Evolutionary conservation across 169 alveolate genomes (phyloP).

Genomic region (Cryptosporidium ubiquitum): DNA sequence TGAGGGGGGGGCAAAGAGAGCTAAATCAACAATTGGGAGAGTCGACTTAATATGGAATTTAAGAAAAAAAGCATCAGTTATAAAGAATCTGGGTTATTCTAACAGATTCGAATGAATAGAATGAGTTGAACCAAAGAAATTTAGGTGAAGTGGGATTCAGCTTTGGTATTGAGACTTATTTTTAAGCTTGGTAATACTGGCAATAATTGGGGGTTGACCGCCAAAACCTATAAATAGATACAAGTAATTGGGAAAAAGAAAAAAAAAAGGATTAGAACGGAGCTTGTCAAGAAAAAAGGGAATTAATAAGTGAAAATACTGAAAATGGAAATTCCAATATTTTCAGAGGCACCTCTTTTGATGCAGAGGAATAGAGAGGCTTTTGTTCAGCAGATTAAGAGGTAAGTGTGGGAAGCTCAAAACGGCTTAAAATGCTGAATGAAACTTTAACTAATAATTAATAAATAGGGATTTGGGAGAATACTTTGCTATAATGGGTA

Average conservation of each 20-base stretch:
- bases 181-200: neutral
- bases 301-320: neutral
- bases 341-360: conserved; percentile 16
- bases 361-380: conserved; percentile 65
- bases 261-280: neutral
- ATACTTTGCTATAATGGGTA: conserved; percentile 59
- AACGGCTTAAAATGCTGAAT: neutral
- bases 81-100: too few relatives aligned
- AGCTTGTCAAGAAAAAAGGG: neutral
- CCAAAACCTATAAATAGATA: conserved; percentile 5
- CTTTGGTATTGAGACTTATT: neutral
- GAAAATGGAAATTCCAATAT: conserved; percentile 34
- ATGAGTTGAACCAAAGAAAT: too few relatives aligned
- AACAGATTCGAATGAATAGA: neutral
- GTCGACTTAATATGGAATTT: too few relatives aligned
- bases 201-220: conserved; percentile 5
- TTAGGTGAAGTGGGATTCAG: neutral
- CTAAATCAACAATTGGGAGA: too few relatives aligned
- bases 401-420: conserved; percentile 14
- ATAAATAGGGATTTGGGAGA: conserved; percentile 52
- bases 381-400: conserved; percentile 51
- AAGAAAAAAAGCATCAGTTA: too few relatives aligned
- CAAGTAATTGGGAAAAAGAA: neutral
- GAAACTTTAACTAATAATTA: neutral
- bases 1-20: neutral